A percentile compares a stretch with the other conserved stretches of the same genome.
Evolutionary conservation across 805 yeast genomes (phyloP).

Genomic region (Kluyveromyces wickerhamii): DNA sequence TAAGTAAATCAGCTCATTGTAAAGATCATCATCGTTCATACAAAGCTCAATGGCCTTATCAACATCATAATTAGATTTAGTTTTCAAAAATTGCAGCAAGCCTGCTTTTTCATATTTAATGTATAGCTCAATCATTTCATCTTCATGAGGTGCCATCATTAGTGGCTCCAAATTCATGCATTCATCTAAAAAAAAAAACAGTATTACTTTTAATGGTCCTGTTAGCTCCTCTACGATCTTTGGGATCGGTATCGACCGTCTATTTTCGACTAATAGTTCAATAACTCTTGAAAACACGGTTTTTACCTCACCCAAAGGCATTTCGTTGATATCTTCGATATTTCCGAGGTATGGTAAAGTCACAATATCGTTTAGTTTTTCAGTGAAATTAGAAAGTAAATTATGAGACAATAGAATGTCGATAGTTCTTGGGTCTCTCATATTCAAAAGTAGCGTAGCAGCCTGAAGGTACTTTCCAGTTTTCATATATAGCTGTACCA

Average conservation of each 20-base stretch:
- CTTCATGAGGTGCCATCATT: slow-evolving; percentile 50
- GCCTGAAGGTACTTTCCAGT: slow-evolving; percentile 55
- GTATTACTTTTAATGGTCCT: slow-evolving; percentile 39
- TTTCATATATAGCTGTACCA: slow-evolving; percentile 48
- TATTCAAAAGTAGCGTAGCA: slow-evolving; percentile 49
- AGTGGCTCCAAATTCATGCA: slow-evolving; percentile 51
- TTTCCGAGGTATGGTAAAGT: slow-evolving; percentile 31
- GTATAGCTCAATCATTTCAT: slow-evolving; percentile 57
- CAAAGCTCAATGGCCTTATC: slow-evolving; percentile 64
- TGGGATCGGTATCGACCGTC: slow-evolving; percentile 57
- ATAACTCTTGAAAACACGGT: slow-evolving; percentile 38
- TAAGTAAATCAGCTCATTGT: slow-evolving; percentile 71
- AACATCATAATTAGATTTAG: slow-evolving; percentile 55
- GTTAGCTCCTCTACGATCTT: slow-evolving; percentile 42
- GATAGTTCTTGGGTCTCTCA: slow-evolving; percentile 48
- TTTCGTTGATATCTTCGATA: slow-evolving; percentile 30
- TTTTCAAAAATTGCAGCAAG: slow-evolving; percentile 54
- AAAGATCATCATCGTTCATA: slow-evolving; percentile 33
- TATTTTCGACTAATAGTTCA: slow-evolving; percentile 47
- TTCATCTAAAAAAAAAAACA: slow-evolving; percentile 57
- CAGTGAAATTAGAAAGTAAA: slow-evolving; percentile 43
- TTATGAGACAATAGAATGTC: slow-evolving; percentile 56
- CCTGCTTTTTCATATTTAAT: slow-evolving; percentile 48
- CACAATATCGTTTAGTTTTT: slow-evolving; percentile 45
- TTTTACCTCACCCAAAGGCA: slow-evolving; percentile 37